These are phyloP conservation scores for Aspergillus fumigatus DNA, from an alignment of 2,329 filamentous ascomycete species.

Conservation along the genomic window DNA sequence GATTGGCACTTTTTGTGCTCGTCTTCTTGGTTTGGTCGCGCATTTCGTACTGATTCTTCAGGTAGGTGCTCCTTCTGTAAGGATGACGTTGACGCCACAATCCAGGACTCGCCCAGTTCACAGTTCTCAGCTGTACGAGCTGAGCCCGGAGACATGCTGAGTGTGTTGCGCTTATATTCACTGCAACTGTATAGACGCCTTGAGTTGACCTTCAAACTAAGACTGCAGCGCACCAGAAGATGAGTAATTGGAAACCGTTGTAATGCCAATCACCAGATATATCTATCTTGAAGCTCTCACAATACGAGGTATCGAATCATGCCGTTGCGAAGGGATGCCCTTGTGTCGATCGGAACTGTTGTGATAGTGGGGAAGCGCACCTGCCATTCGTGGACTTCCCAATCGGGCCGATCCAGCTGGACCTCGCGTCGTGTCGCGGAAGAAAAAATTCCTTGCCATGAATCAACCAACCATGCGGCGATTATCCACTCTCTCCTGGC, in stretches of 20 bases:
- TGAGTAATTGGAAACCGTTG: not conserved
- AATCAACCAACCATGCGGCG: constrained; percentile 14
- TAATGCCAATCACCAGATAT: not conserved
- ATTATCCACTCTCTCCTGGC: constrained; percentile 11
- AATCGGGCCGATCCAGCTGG: constrained; percentile 9
- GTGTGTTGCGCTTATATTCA: not conserved
- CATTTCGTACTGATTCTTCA: constrained; percentile 9
- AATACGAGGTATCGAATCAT: not conserved
- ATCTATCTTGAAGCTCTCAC: not conserved
- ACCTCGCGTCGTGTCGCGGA: constrained; percentile 9
- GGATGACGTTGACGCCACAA: constrained; percentile 25
- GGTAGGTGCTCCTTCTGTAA: constrained; percentile 8
- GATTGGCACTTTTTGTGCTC: constrained; percentile 19
- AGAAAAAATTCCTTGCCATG: constrained; percentile 4
- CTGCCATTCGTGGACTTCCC: constrained; percentile 1
- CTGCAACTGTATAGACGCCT: not conserved
- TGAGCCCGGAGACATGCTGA: not conserved
- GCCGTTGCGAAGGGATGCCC: not conserved
- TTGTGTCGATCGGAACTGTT: not conserved
- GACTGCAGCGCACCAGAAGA: not conserved
- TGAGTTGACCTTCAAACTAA: not conserved
- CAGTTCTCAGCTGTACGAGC: constrained; percentile 7
- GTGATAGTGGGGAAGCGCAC: not conserved
- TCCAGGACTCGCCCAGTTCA: constrained; percentile 35
- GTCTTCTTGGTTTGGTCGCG: constrained; percentile 4